Base-by-base conservation (phyloP, 2,329 filamentous ascomycete species). In the Aspergillus novoparasiticus region DNA sequence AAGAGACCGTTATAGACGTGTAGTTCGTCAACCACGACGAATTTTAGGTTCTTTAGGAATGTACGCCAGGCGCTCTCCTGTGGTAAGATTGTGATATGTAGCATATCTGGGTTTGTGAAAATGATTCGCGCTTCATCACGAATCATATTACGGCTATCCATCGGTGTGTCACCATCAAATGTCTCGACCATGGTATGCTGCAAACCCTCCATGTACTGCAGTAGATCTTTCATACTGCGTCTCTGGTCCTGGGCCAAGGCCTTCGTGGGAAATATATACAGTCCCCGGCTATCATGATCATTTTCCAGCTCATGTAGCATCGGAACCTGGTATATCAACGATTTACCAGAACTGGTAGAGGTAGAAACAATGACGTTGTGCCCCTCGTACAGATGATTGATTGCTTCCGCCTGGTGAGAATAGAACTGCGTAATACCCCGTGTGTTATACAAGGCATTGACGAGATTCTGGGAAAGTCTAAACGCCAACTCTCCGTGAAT, bases 181-280 rank as follows among this genome's bases (percentile, higher is more conserved):
- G 95, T 97, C 73, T 97, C 95, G 2, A 97, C 92, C 21, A 96
- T 80, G 0, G 89, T 82, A 48, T 91, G 84, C 72, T 93, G 88
- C 26, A 98, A 78, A 0, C 88, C 89, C 1, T 90, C 86, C 85
- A 99, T 91, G 71, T 90, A 97, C 0, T 85, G 81, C 64, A 98
- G 81, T 73, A 98, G 85, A 59, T 97, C 93, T 71, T 91, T 92
- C 75, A 99, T 82, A 69, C 93, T 97, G 69, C 93, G 86, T 69
- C 90, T 89, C 77, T 99, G 95, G 77, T 99, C 95, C 75, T 99
- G 95, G 0, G 95, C 94, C 19, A 99, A 81, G 1, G 95, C 95
- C 79, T 99, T 99, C 0, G 95, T 99, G 0, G 95, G 95, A 65
- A 99, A 99, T 41, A 99, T 97, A 75, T 97, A 98, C 89, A 99